Percentiles rank a stretch among this genome's conserved stretches.
These are phyloP conservation scores for Leonotis leonurus DNA, from an alignment of 257 asterid genomes.

Conservation along the genomic window DNA sequence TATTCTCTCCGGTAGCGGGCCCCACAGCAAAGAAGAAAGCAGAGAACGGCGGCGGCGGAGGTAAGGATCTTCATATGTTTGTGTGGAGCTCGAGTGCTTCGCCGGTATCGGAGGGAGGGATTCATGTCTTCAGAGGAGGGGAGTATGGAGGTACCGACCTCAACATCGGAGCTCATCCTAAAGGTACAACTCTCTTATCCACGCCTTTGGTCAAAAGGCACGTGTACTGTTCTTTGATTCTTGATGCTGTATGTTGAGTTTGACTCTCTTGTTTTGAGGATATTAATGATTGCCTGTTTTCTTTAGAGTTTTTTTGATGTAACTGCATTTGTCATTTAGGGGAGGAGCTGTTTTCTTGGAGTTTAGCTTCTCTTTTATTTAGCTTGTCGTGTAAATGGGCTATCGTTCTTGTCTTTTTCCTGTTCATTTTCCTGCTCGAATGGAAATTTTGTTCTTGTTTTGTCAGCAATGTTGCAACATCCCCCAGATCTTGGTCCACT, in stretches of 20 bases:
- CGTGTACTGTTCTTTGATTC: neutral
- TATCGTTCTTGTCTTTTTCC: slow-evolving; percentile 20
- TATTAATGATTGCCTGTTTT: slow-evolving; percentile 8
- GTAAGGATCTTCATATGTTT: slow-evolving; percentile 90
- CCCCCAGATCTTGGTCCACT: slow-evolving; percentile 36
- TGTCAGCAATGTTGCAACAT: slow-evolving; percentile 15
- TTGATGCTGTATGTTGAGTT: neutral
- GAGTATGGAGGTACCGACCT: slow-evolving; percentile 47
- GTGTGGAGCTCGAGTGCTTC: slow-evolving; percentile 99
- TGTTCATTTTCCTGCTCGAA: slow-evolving; percentile 13
- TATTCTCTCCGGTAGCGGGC: slow-evolving; percentile 70
- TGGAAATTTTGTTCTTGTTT: slow-evolving; percentile 28
- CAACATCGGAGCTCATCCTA: slow-evolving; percentile 72
- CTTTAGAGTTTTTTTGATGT: slow-evolving; percentile 23
- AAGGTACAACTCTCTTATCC: slow-evolving; percentile 39
- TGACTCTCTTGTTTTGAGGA: slow-evolving; percentile 18
- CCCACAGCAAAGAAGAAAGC: slow-evolving; percentile 55
- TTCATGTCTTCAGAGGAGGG: slow-evolving; percentile 89
- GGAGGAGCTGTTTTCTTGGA: neutral
- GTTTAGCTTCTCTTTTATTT: slow-evolving; percentile 13
- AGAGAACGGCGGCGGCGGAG: slow-evolving; percentile 40
- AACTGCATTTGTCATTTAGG: slow-evolving; percentile 30
- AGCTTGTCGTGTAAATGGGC: slow-evolving; percentile 21
- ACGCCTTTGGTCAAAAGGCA: neutral
- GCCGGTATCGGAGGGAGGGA: slow-evolving; percentile 93